phyloP scores from a whole-genome alignment of 108 stramenopile genomes.

The Craspedostauros australis region DNA sequence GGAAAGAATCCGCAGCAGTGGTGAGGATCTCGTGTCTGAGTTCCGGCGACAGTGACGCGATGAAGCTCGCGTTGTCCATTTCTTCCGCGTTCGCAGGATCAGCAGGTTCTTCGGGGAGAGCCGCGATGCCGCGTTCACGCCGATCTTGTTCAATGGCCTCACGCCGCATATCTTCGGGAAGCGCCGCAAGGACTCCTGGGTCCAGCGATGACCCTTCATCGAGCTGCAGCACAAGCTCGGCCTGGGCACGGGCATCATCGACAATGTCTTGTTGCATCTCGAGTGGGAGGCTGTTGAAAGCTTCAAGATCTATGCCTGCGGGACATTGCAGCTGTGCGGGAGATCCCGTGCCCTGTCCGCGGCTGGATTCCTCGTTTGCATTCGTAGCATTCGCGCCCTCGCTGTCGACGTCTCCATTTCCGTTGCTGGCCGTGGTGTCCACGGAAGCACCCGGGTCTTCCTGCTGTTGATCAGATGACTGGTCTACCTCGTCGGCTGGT shows the following conservation, averaged over 20 bases:
- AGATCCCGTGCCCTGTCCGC: no score
- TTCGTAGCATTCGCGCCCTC: constrained; percentile 9
- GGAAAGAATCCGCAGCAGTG: constrained; percentile 77
- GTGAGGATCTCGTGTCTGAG: constrained; percentile 87
- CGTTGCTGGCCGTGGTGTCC: no score
- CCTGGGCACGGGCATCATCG: constrained; percentile 51
- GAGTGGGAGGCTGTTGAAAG: constrained; percentile 80
- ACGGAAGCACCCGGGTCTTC: no score
- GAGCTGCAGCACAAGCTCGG: constrained; percentile 59
- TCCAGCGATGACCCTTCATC: constrained; percentile 82
- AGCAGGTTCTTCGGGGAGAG: constrained; percentile 54
- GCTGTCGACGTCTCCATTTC: no score
- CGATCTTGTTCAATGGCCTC: constrained; percentile 92
- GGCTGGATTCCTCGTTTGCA: no score
- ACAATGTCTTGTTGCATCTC: constrained; percentile 92
- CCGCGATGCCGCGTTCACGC: constrained; percentile 60
- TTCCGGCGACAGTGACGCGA: constrained; percentile 87
- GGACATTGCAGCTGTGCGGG: no score
- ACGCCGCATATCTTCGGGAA: constrained; percentile 90
- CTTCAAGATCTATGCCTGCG: constrained; percentile 85
- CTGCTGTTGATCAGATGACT: no score
- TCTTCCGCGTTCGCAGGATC: constrained; percentile 90
- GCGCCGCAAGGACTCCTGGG: constrained; percentile 89
- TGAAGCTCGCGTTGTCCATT: constrained; percentile 87
- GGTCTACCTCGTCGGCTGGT: no score